phyloP scores from a whole-genome alignment of 2,329 filamentous ascomycete genomes.

The Blastomyces emzantsi region DNA sequence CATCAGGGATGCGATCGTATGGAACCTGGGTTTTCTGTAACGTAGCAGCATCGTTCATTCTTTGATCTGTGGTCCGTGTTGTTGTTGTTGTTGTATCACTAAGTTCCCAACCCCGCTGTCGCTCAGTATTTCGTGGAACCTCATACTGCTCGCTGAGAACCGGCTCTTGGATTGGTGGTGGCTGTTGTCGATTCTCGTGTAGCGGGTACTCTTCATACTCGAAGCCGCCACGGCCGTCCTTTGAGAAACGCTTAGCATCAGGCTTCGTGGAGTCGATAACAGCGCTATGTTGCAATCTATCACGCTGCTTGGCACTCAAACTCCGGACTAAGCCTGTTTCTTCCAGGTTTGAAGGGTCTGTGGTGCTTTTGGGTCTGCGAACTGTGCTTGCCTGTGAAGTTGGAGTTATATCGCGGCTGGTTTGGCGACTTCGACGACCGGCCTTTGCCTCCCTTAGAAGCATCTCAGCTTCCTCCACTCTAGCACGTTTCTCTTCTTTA shows the following conservation, averaged over 20 bases:
- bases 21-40: neutral
- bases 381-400: slow-evolving; percentile 11
- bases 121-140: neutral
- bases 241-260: slow-evolving; percentile 13
- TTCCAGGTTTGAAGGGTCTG: slow-evolving; percentile 11
- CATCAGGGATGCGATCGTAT: slow-evolving; percentile 8
- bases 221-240: slow-evolving; percentile 14
- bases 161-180: neutral
- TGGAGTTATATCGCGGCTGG: slow-evolving; percentile 12
- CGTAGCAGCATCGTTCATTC: slow-evolving; percentile 1
- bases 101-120: neutral
- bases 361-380: slow-evolving; percentile 3
- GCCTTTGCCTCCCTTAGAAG: slow-evolving; percentile 50
- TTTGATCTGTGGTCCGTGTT: neutral
- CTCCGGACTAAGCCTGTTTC: slow-evolving; percentile 15
- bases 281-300: slow-evolving; percentile 15
- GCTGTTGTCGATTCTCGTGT: neutral
- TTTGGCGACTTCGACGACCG: slow-evolving; percentile 11
- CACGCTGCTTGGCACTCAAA: slow-evolving; percentile 13
- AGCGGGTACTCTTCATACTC: slow-evolving; percentile 11
- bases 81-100: neutral
- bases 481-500: slow-evolving; percentile 87
- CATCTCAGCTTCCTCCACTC: slow-evolving; percentile 72
- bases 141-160: neutral
- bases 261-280: slow-evolving; percentile 17